These are phyloP conservation scores for Yarrowia divulgata DNA, from an alignment of 805 yeast genomes.

Conservation along the genomic window DNA sequence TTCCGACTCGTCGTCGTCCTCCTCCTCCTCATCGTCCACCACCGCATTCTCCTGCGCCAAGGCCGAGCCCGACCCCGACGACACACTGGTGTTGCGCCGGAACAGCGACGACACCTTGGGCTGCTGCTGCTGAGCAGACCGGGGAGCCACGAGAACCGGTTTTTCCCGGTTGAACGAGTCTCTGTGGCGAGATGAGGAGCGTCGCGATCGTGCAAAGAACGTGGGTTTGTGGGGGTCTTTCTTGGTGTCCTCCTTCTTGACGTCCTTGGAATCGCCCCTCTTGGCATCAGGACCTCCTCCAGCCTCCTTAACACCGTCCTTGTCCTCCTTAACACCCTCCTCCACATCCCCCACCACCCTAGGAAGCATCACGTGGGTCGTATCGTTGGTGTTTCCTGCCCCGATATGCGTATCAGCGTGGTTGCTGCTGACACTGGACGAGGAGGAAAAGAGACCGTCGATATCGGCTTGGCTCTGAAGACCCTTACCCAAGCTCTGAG, in stretches of 20 bases:
- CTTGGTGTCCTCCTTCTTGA: not conserved
- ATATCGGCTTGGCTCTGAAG: no score
- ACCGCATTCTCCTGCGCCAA: not conserved
- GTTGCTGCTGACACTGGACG: not conserved
- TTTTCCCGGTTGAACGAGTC: conserved; percentile 33
- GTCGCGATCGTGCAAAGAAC: conserved; percentile 8
- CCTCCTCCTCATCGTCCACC: conserved; percentile 17
- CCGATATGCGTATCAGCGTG: no score
- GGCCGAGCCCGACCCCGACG: conserved; percentile 12
- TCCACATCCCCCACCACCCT: not conserved
- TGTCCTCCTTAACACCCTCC: no score
- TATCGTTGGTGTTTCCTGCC: not conserved
- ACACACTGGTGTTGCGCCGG: conserved; percentile 26
- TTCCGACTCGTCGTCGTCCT: conserved; percentile 13
- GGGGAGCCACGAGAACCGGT: not conserved
- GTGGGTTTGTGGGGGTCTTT: not conserved
- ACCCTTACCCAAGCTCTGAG: no score
- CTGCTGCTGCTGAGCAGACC: conserved; percentile 7
- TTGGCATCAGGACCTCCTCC: not conserved
- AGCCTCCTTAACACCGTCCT: not conserved
- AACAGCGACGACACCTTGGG: conserved; percentile 25
- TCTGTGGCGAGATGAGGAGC: conserved; percentile 17
- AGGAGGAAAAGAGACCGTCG: no score
- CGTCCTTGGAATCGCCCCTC: no score
- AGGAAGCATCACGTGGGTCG: conserved; percentile 21